A percentile compares a stretch with the other conserved stretches of the same genome.
phyloP scores from a whole-genome alignment of 169 alveolate species.

The Prorocentrum cordatum region DNA sequence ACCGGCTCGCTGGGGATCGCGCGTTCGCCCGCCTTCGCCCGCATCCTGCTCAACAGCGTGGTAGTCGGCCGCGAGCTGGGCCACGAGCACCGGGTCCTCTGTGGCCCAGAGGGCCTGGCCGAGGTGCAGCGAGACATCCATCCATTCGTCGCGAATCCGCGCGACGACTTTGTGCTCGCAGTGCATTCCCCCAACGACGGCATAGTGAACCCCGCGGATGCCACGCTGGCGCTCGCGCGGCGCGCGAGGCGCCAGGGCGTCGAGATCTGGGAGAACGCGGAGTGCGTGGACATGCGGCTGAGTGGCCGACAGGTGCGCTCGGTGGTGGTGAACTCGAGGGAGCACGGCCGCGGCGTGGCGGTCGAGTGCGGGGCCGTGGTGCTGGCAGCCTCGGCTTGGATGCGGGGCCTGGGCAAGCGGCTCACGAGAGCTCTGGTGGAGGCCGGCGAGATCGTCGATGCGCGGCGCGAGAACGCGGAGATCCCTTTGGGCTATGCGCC shows the following conservation, averaged over 20 bases:
- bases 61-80: background rate
- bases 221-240: slow-evolving; percentile 15
- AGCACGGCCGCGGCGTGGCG: background rate
- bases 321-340: background rate
- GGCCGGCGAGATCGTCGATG: too few species aligned
- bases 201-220: slow-evolving; percentile 34
- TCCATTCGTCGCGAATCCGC: background rate
- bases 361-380: background rate
- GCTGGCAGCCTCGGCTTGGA: background rate
- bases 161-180: background rate
- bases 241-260: background rate
- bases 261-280: background rate
- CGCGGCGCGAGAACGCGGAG: background rate
- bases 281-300: background rate
- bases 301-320: background rate
- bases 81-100: background rate
- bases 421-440: too few species aligned
- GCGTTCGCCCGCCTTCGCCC: background rate
- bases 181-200: slow-evolving; percentile 15
- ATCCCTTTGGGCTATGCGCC: slow-evolving; percentile 8
- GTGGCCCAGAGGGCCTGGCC: background rate
- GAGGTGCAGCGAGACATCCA: background rate
- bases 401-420: background rate
- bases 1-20: background rate
- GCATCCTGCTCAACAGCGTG: background rate